Evolutionary conservation across 2,329 filamentous ascomycete genomes (phyloP).

Genomic region (Trichoderma guizhouense): DNA sequence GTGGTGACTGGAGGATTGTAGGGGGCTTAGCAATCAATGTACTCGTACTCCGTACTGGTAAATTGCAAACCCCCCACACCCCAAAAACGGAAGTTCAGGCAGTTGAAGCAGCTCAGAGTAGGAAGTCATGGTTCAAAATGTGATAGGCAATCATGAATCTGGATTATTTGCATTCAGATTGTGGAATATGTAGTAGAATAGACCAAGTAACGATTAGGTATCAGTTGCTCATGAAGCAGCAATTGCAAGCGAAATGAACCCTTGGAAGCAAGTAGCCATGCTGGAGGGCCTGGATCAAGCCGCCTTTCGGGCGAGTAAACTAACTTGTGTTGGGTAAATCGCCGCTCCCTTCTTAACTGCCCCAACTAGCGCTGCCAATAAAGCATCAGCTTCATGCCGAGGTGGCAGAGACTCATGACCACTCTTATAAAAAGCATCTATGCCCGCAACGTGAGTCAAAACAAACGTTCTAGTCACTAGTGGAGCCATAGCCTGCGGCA

Average conservation of each 20-base stretch:
- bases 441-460: not conserved
- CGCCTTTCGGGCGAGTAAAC: not conserved
- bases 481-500: not conserved
- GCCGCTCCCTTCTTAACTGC: not conserved
- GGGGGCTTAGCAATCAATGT: not conserved
- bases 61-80: not conserved
- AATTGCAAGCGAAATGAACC: not conserved
- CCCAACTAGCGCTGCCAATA: not conserved
- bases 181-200: not conserved
- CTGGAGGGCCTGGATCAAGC: not conserved
- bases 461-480: not conserved
- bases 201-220: not conserved
- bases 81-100: not conserved
- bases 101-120: not conserved
- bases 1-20: not conserved
- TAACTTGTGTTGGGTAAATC: not conserved
- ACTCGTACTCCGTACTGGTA: not conserved
- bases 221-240: not conserved
- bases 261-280: not conserved
- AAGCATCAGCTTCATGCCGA: not conserved
- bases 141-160: not conserved
- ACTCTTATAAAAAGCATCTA: not conserved
- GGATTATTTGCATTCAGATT: not conserved
- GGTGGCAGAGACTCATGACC: not conserved
- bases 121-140: not conserved